Evolutionary conservation across 306 rosid species (phyloP).

Genomic region (Trifolium dubium): DNA sequence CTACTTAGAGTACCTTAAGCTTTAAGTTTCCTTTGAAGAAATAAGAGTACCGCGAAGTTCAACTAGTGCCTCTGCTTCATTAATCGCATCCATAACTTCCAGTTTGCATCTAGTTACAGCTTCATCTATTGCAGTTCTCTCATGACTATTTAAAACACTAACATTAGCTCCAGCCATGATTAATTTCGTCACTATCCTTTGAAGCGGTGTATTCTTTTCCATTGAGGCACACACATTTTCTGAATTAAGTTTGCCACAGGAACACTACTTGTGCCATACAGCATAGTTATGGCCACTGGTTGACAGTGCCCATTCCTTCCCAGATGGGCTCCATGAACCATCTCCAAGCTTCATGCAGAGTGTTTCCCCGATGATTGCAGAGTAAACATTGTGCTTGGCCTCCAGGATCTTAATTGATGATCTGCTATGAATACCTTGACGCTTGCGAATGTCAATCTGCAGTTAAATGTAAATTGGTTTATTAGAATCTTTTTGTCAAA

Average conservation of each 20-base stretch:
- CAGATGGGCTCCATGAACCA: conserved; percentile 83
- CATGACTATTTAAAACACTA: conserved; percentile 74
- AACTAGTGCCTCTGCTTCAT: conserved; percentile 68
- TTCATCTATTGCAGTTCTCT: conserved; percentile 90
- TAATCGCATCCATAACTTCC: conserved; percentile 79
- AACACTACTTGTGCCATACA: conserved; percentile 72
- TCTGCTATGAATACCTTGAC: conserved; percentile 76
- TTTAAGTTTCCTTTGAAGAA: conserved; percentile 42
- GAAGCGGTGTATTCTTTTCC: conserved; percentile 55
- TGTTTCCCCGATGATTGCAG: conserved; percentile 84
- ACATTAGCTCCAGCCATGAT: conserved; percentile 82
- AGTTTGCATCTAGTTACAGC: conserved; percentile 68
- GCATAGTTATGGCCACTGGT: conserved; percentile 79
- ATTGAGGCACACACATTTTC: conserved; percentile 81
- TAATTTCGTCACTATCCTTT: conserved; percentile 82
- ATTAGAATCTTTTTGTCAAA: conserved; percentile 8
- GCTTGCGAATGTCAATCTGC: conserved; percentile 80
- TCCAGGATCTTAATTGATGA: conserved; percentile 74
- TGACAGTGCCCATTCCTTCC: conserved; percentile 79
- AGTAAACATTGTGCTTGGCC: conserved; percentile 76
- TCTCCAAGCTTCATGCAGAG: conserved; percentile 91
- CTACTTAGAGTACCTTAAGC: background rate
- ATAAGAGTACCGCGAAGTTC: conserved; percentile 63
- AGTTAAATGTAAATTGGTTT: conserved; percentile 32
- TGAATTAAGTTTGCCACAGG: conserved; percentile 50